Base-by-base conservation (phyloP, 2,329 filamentous ascomycete species). In the Sordariomycetes sp. region DNA sequence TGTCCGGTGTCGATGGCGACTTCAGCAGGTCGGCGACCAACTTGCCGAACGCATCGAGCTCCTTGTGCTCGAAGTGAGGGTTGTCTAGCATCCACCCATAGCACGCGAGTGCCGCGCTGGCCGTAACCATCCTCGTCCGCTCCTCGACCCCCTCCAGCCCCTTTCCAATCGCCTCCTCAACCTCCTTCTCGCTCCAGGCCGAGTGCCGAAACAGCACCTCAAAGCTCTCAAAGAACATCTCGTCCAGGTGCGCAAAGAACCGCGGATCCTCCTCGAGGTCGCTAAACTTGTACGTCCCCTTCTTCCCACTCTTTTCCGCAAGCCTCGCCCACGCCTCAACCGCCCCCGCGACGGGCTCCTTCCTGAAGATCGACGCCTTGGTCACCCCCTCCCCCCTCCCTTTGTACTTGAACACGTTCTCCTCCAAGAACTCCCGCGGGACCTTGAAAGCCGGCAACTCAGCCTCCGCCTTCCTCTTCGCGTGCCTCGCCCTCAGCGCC, bases 351-450 rank as follows among this genome's bases (percentile, higher is more conserved):
- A 52, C 42, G 22, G 55, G 55, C 25, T 56, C 32, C 32, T 52
- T 22, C 17, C 55, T 32, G n/a, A 24, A 74, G 63, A 53, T 66
- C 65, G 32, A 51, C n/a, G 45, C n/a, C 45, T 24, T 50, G 2
- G 20, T 50, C 45, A 13, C n/a, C 17, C 45, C 20, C 20, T 50
- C 45, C 8, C 45, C 45, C 20, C 20, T n/a, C n/a, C 5, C 20
- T 20, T 56, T 51, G 34, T 56, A 48, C 24, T 34, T 56, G 13
- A 36, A 52, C 45, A 87, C 74, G 57, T 78, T 78, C 22, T 71
- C 66, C 45, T 76, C 68, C 56, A 81, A 67, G 60, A 87, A 87
- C 67, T 74, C 77, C 58, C 73, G 67, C 0, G 84, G 82, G 15
- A 87, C 69, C 54, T 75, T 71, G 24, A 81, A 69, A 2, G 74